Evolutionary conservation across 345 rosid genomes (phyloP).

Genomic region (Euphorbia tirucalli): DNA sequence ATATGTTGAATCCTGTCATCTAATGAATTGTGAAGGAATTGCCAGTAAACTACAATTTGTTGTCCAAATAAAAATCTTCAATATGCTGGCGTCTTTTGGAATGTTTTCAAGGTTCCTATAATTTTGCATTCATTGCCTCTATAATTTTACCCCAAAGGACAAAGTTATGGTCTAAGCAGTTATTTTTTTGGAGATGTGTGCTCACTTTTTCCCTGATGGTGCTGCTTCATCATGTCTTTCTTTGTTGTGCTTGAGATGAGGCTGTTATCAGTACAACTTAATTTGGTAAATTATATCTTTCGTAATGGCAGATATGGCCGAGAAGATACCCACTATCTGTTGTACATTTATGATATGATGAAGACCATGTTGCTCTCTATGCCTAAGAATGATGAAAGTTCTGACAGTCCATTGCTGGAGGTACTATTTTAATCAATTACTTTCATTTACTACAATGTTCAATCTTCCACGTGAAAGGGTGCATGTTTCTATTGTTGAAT

Average conservation of each 20-base stretch:
- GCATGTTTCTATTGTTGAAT: not conserved
- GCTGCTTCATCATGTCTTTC: not conserved
- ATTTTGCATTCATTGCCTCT: not conserved
- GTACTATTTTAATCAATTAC: slow-evolving; percentile 32
- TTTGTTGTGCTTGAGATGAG: not conserved
- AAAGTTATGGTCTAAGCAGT: not conserved
- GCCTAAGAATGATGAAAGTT: slow-evolving; percentile 42
- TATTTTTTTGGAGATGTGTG: not conserved
- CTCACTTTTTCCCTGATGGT: not conserved
- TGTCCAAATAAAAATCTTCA: not conserved
- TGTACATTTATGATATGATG: slow-evolving; percentile 81
- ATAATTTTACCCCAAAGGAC: not conserved
- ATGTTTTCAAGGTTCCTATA: not conserved
- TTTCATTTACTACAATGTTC: not conserved
- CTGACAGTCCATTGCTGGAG: slow-evolving; percentile 64
- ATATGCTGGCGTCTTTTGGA: not conserved
- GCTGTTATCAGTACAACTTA: not conserved
- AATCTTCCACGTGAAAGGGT: not conserved
- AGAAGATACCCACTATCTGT: slow-evolving; percentile 91
- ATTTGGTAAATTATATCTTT: slow-evolving; percentile 15
- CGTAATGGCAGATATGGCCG: slow-evolving; percentile 74
- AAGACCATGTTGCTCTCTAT: slow-evolving; percentile 39
- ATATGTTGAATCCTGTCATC: not conserved
- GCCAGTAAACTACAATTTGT: not conserved
- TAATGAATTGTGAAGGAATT: not conserved